Conservation (phyloP, 345 rosid species). For the Brassica juncea region DNA sequence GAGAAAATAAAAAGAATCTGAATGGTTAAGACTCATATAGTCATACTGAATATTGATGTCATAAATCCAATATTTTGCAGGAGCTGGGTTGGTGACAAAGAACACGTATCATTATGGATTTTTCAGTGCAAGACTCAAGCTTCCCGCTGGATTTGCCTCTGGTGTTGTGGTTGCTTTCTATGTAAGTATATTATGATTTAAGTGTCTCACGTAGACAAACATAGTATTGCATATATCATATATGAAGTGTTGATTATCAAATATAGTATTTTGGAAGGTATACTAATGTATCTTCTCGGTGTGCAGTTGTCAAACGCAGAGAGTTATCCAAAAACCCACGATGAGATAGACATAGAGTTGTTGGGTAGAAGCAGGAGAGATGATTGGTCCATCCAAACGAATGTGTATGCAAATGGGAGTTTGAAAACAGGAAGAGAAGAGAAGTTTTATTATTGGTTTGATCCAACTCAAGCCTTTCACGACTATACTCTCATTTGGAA, state of each 20-base stretch:
- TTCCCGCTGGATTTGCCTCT: constrained; percentile 80
- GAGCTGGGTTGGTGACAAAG: constrained; percentile 72
- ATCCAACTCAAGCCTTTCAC: constrained; percentile 73
- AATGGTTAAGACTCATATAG: not conserved
- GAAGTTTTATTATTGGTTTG: constrained; percentile 91
- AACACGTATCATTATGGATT: constrained; percentile 66
- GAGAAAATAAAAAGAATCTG: not conserved
- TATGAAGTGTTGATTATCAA: not conserved
- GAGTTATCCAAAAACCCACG: constrained; percentile 68
- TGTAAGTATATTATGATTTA: constrained; percentile 46
- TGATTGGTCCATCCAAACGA: constrained; percentile 85
- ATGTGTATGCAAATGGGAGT: constrained; percentile 80
- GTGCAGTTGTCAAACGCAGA: constrained; percentile 80
- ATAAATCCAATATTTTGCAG: constrained; percentile 35
- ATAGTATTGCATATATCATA: not conserved
- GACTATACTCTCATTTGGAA: constrained; percentile 87
- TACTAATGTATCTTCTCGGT: not conserved
- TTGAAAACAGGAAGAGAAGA: constrained; percentile 82
- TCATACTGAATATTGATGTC: not conserved
- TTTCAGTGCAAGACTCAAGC: constrained; percentile 84
- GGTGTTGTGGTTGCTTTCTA: constrained; percentile 97
- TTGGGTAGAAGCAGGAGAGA: constrained; percentile 79
- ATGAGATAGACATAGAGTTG: constrained; percentile 86
- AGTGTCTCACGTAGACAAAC: not conserved
- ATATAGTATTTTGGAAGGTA: not conserved